Evolutionary conservation across 345 rosid species (phyloP).

Genomic region (Arabidopsis suecica): DNA sequence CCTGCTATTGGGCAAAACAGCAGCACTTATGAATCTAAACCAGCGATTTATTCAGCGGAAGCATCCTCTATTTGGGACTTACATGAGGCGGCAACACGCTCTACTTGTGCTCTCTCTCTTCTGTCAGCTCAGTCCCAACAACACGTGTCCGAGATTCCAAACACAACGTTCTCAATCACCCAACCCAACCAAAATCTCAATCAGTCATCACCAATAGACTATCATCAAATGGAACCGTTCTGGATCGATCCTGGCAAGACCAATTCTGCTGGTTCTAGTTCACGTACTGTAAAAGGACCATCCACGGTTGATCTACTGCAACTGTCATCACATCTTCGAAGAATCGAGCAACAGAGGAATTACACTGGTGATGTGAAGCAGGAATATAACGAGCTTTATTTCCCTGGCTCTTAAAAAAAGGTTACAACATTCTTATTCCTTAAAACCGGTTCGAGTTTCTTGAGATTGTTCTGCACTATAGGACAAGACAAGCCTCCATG

Average conservation of each 20-base stretch:
- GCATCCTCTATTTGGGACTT: conserved; percentile 44
- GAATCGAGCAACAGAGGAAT: conserved; percentile 72
- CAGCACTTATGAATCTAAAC: conserved; percentile 29
- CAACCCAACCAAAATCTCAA: conserved; percentile 36
- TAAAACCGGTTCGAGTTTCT: conserved; percentile 1
- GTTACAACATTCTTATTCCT: conserved; percentile 24
- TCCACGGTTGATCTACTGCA: conserved; percentile 71
- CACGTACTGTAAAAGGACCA: conserved; percentile 48
- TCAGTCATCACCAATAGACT: background rate
- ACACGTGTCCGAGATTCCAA: conserved; percentile 48
- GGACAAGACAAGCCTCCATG: background rate
- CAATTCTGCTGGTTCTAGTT: conserved; percentile 39
- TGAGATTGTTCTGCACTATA: background rate
- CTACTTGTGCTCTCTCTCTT: conserved; percentile 94
- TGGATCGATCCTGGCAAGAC: conserved; percentile 10
- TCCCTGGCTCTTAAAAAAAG: conserved; percentile 41
- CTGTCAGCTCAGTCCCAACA: conserved; percentile 79
- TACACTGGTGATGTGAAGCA: conserved; percentile 58
- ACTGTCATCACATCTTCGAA: conserved; percentile 74
- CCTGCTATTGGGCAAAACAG: conserved; percentile 47
- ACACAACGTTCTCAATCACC: conserved; percentile 46
- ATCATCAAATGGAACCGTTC: conserved; percentile 23
- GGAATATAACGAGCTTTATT: conserved; percentile 56
- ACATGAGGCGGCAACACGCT: conserved; percentile 43
- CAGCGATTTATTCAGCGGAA: conserved; percentile 38